Percentiles rank a stretch among this genome's conserved stretches.
These are phyloP conservation scores for Leccinum barrowsii DNA, from an alignment of 768 basidiomycete species.

Conservation along the genomic window DNA sequence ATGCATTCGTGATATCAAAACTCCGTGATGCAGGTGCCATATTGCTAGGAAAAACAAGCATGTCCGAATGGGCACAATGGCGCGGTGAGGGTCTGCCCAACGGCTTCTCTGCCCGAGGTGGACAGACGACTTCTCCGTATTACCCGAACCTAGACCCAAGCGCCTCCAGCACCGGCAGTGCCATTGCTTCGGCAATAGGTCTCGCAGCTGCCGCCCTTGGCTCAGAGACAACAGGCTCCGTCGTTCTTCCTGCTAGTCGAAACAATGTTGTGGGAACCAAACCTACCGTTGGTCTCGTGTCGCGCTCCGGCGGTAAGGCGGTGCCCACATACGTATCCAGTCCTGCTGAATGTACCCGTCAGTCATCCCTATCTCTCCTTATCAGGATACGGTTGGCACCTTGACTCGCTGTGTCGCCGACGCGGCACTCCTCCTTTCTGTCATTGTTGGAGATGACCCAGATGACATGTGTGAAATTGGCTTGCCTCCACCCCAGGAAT, in stretches of 20 bases:
- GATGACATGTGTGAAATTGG: constrained; percentile 37
- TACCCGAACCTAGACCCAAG: constrained; percentile 39
- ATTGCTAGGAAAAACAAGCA: constrained; percentile 39
- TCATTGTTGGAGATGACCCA: constrained; percentile 43
- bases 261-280: constrained; percentile 46
- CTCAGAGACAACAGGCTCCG: constrained; percentile 47
- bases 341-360: constrained; percentile 9
- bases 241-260: constrained; percentile 40
- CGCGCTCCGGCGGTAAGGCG: constrained; percentile 34
- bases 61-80: constrained; percentile 43
- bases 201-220: constrained; percentile 44
- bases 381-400: constrained; percentile 41
- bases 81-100: constrained; percentile 34
- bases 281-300: constrained; percentile 41
- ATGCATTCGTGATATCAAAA: constrained; percentile 32
- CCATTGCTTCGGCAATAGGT: constrained; percentile 42
- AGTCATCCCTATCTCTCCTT: constrained; percentile 44
- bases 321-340: background rate
- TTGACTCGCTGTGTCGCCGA: constrained; percentile 37
- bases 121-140: constrained; percentile 42
- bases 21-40: constrained; percentile 35
- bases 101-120: constrained; percentile 46
- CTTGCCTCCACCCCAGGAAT: constrained; percentile 39
- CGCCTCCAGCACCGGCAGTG: constrained; percentile 43
- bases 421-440: constrained; percentile 35